Percentiles rank a stretch among this genome's conserved stretches.
Evolutionary conservation across 805 yeast genomes (phyloP).

Genomic region (Candida alai): DNA sequence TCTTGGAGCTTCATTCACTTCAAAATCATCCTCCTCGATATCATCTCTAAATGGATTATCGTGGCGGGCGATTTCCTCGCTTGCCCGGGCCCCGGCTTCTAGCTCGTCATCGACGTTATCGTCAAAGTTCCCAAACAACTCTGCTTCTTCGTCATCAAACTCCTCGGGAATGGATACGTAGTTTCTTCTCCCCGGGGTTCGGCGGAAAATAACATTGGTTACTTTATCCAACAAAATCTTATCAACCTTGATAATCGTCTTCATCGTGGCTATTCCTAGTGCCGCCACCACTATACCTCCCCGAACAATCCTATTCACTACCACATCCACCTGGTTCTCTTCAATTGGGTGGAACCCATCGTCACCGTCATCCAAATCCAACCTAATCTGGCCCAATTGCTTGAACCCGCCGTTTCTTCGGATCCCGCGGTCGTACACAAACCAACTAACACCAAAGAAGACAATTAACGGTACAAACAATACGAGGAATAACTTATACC

Average conservation of each 20-base stretch:
- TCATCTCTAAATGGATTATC: constrained; percentile 12
- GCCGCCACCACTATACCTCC: constrained; percentile 52
- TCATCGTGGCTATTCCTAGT: constrained; percentile 31
- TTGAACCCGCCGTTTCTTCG: constrained; percentile 73
- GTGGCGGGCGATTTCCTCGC: constrained; percentile 10
- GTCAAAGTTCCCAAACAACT: constrained; percentile 38
- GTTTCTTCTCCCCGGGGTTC: constrained; percentile 36
- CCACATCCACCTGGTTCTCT: constrained; percentile 55
- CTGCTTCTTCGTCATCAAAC: constrained; percentile 35
- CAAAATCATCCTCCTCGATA: constrained; percentile 18
- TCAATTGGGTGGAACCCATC: constrained; percentile 54
- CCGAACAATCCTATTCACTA: constrained; percentile 55
- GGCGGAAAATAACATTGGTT: constrained; percentile 26
- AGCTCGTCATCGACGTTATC: constrained; percentile 38
- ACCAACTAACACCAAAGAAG: constrained; percentile 52
- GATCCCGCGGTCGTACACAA: constrained; percentile 78
- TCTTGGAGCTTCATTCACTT: not conserved
- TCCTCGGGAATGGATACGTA: constrained; percentile 40
- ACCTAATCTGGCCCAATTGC: constrained; percentile 79
- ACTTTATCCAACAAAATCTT: constrained; percentile 28
- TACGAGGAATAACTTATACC: constrained; percentile 49
- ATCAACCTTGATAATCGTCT: constrained; percentile 32
- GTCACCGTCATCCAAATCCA: constrained; percentile 57
- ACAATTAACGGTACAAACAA: constrained; percentile 56
- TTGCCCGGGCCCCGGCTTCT: constrained; percentile 22